phyloP scores from a whole-genome alignment of 2,329 filamentous ascomycete genomes.

The Kalmusia sp. region DNA sequence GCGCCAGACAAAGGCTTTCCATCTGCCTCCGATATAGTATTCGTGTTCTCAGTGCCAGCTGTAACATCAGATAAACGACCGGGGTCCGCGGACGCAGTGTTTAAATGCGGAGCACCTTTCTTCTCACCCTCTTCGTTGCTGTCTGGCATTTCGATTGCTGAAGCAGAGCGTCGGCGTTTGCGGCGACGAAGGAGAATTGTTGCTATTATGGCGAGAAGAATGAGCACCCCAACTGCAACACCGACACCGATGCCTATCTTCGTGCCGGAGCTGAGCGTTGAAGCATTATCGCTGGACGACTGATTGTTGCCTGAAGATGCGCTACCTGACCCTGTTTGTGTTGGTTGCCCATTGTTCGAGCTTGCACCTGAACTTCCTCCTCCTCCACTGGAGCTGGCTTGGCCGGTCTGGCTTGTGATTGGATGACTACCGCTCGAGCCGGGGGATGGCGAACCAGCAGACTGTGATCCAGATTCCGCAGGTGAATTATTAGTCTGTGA shows the following conservation, averaged over 20 bases:
- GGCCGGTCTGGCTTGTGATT: neutral
- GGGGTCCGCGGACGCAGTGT: neutral
- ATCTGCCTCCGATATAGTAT: neutral
- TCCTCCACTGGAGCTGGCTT: neutral
- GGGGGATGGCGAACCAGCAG: neutral
- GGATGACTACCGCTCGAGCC: neutral
- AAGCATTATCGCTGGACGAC: neutral
- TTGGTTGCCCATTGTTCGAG: neutral
- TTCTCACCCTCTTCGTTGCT: constrained; percentile 1
- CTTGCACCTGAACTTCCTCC: neutral
- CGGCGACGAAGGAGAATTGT: constrained; percentile 1
- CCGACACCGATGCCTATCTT: constrained; percentile 9
- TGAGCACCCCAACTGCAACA: neutral
- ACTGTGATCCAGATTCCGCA: neutral
- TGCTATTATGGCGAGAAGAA: neutral
- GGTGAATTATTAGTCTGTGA: neutral
- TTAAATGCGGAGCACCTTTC: no score
- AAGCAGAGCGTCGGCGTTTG: neutral
- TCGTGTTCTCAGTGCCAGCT: neutral
- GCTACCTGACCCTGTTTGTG: neutral
- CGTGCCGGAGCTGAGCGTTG: neutral
- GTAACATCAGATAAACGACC: constrained; percentile 2
- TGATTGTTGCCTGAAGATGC: neutral
- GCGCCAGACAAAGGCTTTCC: constrained; percentile 2
- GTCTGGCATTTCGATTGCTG: neutral